These are phyloP conservation scores for Plasmodium reichenowi DNA, from an alignment of 169 alveolate genomes.

Conservation along the genomic window DNA sequence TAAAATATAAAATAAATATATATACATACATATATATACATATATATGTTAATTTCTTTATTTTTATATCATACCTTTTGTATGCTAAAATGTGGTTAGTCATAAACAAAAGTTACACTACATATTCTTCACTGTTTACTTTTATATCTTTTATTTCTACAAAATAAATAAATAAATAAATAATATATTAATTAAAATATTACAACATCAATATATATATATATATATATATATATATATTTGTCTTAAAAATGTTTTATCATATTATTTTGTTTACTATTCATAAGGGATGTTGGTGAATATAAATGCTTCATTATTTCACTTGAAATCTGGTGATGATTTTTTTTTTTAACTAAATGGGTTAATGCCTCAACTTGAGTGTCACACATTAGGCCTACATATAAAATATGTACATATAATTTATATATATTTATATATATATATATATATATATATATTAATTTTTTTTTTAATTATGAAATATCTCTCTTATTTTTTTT, in stretches of 20 bases:
- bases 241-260: too few species aligned
- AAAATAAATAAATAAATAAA: constrained; percentile 2
- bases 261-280: constrained; percentile 1
- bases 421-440: neutral
- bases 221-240: too few species aligned
- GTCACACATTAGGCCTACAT: constrained; percentile 29
- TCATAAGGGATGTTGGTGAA: constrained; percentile 25
- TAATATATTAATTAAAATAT: too few species aligned
- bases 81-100: neutral
- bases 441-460: neutral
- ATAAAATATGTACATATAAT: constrained; percentile 6
- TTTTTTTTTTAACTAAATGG: constrained; percentile 22
- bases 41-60: neutral
- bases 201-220: neutral
- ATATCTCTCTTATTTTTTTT: neutral
- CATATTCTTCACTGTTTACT: constrained; percentile 1
- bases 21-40: neutral
- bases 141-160: constrained; percentile 28
- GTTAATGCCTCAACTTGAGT: constrained; percentile 16
- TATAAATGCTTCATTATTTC: constrained; percentile 52
- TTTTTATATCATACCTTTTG: neutral
- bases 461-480: neutral
- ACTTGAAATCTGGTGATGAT: constrained; percentile 30
- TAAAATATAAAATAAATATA: neutral
- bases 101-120: constrained; percentile 3